Percentiles rank a stretch among this genome's conserved stretches.
Conservation (phyloP, 495 filamentous ascomycete genomes). For the Talaromyces ruber region DNA sequence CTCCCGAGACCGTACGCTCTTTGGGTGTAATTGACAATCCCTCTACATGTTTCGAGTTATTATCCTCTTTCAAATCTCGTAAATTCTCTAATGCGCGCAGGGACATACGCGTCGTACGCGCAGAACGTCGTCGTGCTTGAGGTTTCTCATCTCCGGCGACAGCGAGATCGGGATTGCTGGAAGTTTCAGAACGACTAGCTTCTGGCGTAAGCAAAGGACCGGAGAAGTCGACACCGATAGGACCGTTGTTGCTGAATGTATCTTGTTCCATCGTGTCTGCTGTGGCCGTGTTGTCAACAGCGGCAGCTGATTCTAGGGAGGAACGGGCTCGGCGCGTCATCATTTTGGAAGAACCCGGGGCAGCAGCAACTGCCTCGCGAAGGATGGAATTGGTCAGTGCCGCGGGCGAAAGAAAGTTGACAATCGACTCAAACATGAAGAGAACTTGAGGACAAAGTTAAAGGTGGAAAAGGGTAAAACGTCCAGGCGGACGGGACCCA, state of each 20-base stretch:
- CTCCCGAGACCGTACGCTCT: slow-evolving; percentile 32
- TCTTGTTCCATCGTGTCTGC: slow-evolving; percentile 22
- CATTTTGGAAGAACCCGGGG: slow-evolving; percentile 15
- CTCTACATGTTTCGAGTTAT: background rate
- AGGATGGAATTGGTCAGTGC: slow-evolving; percentile 3
- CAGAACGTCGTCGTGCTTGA: slow-evolving; percentile 27
- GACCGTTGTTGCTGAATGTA: slow-evolving; percentile 20
- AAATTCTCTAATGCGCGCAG: slow-evolving; percentile 22
- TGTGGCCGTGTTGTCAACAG: slow-evolving; percentile 17
- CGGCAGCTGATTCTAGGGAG: slow-evolving; percentile 14
- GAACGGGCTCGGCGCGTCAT: slow-evolving; percentile 13
- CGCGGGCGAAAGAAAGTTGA: slow-evolving; percentile 7
- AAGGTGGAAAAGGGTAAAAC: background rate
- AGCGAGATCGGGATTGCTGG: slow-evolving; percentile 40
- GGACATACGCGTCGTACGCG: slow-evolving; percentile 36
- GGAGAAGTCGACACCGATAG: slow-evolving; percentile 30
- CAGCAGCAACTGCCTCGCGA: slow-evolving; percentile 1
- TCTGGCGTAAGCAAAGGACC: slow-evolving; percentile 40
- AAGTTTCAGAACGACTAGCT: slow-evolving; percentile 41
- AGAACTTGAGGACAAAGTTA: background rate
- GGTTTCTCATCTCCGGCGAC: slow-evolving; percentile 29
- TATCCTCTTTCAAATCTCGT: slow-evolving; percentile 5
- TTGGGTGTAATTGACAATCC: slow-evolving; percentile 8
- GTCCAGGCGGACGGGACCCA: background rate
- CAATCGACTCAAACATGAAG: slow-evolving; percentile 9